phyloP scores from a whole-genome alignment of 176 grass and related monocot species.

The Juncus effusus region DNA sequence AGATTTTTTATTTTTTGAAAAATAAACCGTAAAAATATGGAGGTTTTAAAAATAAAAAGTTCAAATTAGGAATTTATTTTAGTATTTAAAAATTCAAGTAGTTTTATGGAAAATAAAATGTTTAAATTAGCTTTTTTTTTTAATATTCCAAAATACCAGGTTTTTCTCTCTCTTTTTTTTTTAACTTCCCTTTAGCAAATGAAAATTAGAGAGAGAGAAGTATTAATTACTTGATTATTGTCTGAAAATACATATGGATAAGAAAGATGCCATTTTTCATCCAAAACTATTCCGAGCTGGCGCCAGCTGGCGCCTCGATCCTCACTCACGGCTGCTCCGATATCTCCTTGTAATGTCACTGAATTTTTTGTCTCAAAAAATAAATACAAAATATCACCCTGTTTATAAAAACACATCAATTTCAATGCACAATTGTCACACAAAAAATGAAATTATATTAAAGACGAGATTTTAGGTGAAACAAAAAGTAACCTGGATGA shows the following conservation, averaged over 20 bases:
- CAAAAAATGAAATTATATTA: background rate
- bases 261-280: slow-evolving; percentile 94
- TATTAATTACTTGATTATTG: slow-evolving; percentile 42
- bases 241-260: slow-evolving; percentile 75
- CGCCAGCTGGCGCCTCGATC: slow-evolving; percentile 68
- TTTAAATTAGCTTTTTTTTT: no score
- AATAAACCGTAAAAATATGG: no score
- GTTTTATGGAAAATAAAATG: no score
- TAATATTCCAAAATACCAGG: no score
- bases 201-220: background rate
- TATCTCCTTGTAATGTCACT: slow-evolving; percentile 63
- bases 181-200: no score
- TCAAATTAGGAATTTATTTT: background rate
- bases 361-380: slow-evolving; percentile 87
- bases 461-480: background rate
- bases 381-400: slow-evolving; percentile 70
- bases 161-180: no score
- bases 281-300: slow-evolving; percentile 63
- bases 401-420: slow-evolving; percentile 7
- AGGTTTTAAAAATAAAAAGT: background rate
- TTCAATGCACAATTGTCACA: background rate
- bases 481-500: slow-evolving; percentile 53
- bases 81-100: no score
- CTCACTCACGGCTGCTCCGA: slow-evolving; percentile 83
- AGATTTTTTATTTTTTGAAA: no score